phyloP scores from a whole-genome alignment of 2,329 filamentous ascomycete genomes.

The Fusarium subtropicale region DNA sequence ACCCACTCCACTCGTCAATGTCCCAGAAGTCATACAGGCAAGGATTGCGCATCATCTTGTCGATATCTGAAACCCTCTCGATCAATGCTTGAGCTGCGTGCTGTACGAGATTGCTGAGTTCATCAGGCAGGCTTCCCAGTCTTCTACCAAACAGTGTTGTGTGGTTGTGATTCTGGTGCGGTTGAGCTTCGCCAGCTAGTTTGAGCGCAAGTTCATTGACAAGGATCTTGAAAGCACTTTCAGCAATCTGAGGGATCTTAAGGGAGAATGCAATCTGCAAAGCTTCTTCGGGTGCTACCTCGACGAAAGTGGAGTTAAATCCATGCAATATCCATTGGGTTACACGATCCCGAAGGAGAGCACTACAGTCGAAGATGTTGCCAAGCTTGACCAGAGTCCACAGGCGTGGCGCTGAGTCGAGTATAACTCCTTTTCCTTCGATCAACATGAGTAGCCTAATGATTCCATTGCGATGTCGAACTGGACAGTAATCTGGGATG shows the following conservation, averaged over 20 bases:
- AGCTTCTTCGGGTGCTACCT: conserved; percentile 71
- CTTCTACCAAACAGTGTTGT: conserved; percentile 60
- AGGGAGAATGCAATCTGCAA: conserved; percentile 67
- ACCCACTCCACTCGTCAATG: conserved; percentile 52
- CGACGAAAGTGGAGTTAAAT: conserved; percentile 69
- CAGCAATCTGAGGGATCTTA: conserved; percentile 57
- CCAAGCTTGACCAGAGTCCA: conserved; percentile 75
- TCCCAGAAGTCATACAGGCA: conserved; percentile 48
- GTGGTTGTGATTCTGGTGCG: conserved; percentile 16
- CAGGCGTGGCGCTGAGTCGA: conserved; percentile 74
- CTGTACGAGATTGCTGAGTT: conserved; percentile 67
- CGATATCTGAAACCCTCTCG: conserved; percentile 55
- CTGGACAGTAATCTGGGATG: conserved; percentile 70
- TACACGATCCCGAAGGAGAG: conserved; percentile 61
- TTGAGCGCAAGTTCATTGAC: conserved; percentile 71
- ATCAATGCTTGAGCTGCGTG: conserved; percentile 67
- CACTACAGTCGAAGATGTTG: conserved; percentile 66
- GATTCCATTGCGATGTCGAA: conserved; percentile 72
- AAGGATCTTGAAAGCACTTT: conserved; percentile 67
- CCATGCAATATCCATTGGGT: conserved; percentile 68
- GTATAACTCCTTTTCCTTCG: conserved; percentile 62
- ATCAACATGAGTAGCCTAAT: conserved; percentile 71
- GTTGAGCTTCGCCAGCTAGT: conserved; percentile 45
- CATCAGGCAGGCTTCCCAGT: conserved; percentile 62
- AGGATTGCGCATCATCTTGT: conserved; percentile 50